phyloP scores from a whole-genome alignment of 768 basidiomycete genomes.

The Calocybe cyanea region DNA sequence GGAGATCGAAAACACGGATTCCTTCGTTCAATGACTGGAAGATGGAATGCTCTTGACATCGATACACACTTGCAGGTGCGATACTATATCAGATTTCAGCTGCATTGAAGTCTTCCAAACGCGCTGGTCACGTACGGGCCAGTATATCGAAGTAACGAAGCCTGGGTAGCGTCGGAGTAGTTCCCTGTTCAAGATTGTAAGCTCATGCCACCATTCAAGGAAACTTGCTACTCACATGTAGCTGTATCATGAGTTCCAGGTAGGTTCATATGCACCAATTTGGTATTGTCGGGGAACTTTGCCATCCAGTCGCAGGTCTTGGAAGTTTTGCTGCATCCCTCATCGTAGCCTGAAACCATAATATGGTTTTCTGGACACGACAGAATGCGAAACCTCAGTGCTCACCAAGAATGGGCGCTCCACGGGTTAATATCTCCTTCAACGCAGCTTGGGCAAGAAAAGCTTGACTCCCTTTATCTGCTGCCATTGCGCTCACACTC shows the following conservation, averaged over 20 bases:
- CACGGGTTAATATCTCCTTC: slow-evolving; percentile 24
- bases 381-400: background rate
- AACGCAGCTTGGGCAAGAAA: slow-evolving; percentile 23
- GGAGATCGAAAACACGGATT: slow-evolving; percentile 47
- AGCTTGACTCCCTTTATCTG: slow-evolving; percentile 5
- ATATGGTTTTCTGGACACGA: background rate
- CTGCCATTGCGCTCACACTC: background rate
- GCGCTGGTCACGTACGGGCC: slow-evolving; percentile 30
- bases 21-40: slow-evolving; percentile 44
- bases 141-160: slow-evolving; percentile 38
- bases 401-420: slow-evolving; percentile 30
- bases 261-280: slow-evolving; percentile 46
- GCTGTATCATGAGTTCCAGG: slow-evolving; percentile 50
- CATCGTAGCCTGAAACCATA: slow-evolving; percentile 24
- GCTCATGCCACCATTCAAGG: too few species aligned
- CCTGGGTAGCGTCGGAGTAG: slow-evolving; percentile 39
- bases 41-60: slow-evolving; percentile 44
- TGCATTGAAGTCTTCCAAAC: too few species aligned
- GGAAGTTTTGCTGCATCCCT: slow-evolving; percentile 27
- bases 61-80: slow-evolving; percentile 29
- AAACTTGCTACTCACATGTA: slow-evolving; percentile 39
- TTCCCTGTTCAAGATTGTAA: slow-evolving; percentile 37
- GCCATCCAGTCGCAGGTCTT: slow-evolving; percentile 46
- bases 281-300: slow-evolving; percentile 35
- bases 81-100: slow-evolving; percentile 19